Percentiles rank a stretch among this genome's conserved stretches.
phyloP scores from a whole-genome alignment of 768 basidiomycete genomes.

The Leccinellum albellum region DNA sequence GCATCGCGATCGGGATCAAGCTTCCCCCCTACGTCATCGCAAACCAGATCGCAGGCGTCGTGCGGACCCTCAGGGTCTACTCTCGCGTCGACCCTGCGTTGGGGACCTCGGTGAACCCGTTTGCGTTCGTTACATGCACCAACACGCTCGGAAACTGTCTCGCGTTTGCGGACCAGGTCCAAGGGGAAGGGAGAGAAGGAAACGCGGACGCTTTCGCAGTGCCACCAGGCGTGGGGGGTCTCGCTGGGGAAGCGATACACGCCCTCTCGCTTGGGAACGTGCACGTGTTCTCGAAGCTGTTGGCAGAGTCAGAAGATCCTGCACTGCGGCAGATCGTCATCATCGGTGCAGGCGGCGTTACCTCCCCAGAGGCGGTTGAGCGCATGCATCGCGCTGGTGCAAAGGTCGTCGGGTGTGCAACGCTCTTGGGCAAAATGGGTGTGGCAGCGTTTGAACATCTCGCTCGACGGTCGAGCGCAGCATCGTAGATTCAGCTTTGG shows the following conservation, averaged over 20 bases:
- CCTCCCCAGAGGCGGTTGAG: conserved; percentile 49
- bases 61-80: conserved; percentile 45
- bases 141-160: conserved; percentile 76
- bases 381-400: conserved; percentile 80
- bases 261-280: conserved; percentile 78
- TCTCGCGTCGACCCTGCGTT: conserved; percentile 16
- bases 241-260: conserved; percentile 77
- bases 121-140: conserved; percentile 76
- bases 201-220: conserved; percentile 47
- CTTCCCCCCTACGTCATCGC: conserved; percentile 69
- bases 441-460: conserved; percentile 50
- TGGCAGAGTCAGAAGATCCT: conserved; percentile 39
- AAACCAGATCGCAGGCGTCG: conserved; percentile 56
- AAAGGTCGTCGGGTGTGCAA: conserved; percentile 62
- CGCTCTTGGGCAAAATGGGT: conserved; percentile 52
- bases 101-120: conserved; percentile 37
- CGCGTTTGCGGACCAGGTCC: conserved; percentile 55
- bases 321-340: conserved; percentile 51
- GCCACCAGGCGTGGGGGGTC: conserved; percentile 62
- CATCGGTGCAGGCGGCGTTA: conserved; percentile 84
- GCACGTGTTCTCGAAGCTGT: conserved; percentile 51
- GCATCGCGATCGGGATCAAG: conserved; percentile 70
- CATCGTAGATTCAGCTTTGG: background rate
- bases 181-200: conserved; percentile 1
- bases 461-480: conserved; percentile 2